Base-by-base conservation (phyloP, 2,329 filamentous ascomycete species). In the Boeremia exigua region DNA sequence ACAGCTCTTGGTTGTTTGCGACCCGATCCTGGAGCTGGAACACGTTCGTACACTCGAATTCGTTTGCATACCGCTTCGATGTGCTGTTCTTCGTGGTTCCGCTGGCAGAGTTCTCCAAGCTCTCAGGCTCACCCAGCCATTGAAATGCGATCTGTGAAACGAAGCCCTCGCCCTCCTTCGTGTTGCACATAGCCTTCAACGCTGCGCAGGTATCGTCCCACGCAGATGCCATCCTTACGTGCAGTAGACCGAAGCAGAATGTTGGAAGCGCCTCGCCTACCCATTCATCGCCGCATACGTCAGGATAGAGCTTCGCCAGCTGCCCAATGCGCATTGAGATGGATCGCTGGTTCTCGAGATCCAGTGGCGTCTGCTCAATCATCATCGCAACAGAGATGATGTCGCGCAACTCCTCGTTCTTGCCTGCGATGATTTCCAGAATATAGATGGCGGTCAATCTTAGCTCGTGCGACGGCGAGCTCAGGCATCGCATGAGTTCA, bases 221-320 rank as follows among this genome's bases (percentile, higher is more conserved):
- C 6, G 96, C 81, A 32, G 92, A 92, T 0, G 92, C 85, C 61
- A 97, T 82, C 63, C 89, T 91, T 44, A 96, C 87, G 0, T 93
- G 95, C 56, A 98, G 82, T 75, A 97, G 84, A 44, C 95, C 95
- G 66, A 97, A 96, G 66, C 92, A 87, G 68, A 93, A 98, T 0
- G 86, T 83, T 0, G 93, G 90, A 28, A 98, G 83, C 6, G 92
- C 86, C 65, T 84, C 82, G 55, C 84, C 81, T 61, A 96, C 78
- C 85, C 88, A 90, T 1, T 84, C 84, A 33, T 84, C 81, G 2
- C 84, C 78, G 36, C 80, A 78, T 9, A 88, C 71, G 23, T 83
- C 80, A 6, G 83, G 77, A 70, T 95, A 96, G 17, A 81, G 72
- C 14, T 82, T 77, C 2, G 83, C 88, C 38, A 97, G 82, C 67